phyloP scores from a whole-genome alignment of 805 yeast species.

The Phaffomyces thermotolerans region DNA sequence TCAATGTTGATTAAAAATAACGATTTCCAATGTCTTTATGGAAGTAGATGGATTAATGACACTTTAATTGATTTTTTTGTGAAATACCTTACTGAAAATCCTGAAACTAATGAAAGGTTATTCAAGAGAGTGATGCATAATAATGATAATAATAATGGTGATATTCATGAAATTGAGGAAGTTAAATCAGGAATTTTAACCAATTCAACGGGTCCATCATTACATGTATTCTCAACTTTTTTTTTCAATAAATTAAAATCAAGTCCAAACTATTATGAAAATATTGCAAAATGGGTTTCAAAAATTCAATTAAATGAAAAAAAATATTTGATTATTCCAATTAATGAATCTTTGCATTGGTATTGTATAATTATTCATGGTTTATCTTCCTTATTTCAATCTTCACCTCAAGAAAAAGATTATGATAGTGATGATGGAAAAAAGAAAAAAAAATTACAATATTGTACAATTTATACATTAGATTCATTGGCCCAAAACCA shows the following conservation, averaged over 20 bases:
- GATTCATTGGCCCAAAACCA: constrained; percentile 72
- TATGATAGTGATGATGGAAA: neutral
- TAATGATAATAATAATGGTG: too few relatives aligned
- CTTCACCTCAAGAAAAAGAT: neutral
- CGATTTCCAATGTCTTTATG: constrained; percentile 75
- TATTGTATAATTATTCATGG: constrained; percentile 67
- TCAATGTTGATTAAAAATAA: constrained; percentile 50
- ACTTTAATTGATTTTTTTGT: constrained; percentile 79
- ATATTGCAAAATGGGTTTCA: constrained; percentile 72
- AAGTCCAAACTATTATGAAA: constrained; percentile 42
- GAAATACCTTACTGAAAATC: constrained; percentile 43
- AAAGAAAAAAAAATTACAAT: neutral
- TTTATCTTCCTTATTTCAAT: constrained; percentile 28
- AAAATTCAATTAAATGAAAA: constrained; percentile 55
- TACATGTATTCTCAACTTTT: constrained; percentile 70
- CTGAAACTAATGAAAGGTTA: constrained; percentile 1
- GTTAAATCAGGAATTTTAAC: too few relatives aligned
- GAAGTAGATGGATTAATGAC: constrained; percentile 87
- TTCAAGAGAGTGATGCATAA: neutral
- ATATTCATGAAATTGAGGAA: too few relatives aligned
- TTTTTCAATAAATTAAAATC: constrained; percentile 62
- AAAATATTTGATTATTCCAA: constrained; percentile 66
- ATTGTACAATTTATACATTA: constrained; percentile 37
- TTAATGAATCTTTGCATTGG: constrained; percentile 84
- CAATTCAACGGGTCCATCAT: neutral